phyloP scores from a whole-genome alignment of 202 grass and related monocot genomes.

The Saccharum hybrid region DNA sequence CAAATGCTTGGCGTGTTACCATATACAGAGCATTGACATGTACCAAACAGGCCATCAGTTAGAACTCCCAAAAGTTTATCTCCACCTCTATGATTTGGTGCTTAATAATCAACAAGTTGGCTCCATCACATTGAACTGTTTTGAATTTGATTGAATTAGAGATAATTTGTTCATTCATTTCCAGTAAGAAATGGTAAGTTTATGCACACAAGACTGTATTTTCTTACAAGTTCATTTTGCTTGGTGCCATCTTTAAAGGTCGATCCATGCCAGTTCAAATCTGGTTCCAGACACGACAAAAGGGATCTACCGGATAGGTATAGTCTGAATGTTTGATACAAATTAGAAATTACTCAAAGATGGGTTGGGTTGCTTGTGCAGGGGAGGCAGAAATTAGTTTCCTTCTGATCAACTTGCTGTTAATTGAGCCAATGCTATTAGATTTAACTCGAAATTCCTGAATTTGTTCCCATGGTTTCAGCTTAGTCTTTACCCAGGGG shows the following conservation, averaged over 20 bases:
- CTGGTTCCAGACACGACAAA: conserved; percentile 2
- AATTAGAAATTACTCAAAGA: not conserved
- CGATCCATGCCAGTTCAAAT: not conserved
- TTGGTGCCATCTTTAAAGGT: conserved; percentile 6
- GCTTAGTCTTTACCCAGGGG: not conserved
- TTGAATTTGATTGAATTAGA: conserved; percentile 4
- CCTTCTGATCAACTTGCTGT: not conserved
- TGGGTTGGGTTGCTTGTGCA: not conserved
- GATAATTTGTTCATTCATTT: not conserved
- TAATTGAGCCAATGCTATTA: not conserved
- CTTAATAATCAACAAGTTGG: not conserved
- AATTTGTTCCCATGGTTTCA: conserved; percentile 17
- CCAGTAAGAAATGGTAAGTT: conserved; percentile 5
- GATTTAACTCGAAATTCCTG: not conserved
- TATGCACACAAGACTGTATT: not conserved
- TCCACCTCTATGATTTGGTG: not conserved
- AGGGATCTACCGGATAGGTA: not conserved
- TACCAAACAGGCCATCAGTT: conserved; percentile 1
- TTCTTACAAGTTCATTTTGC: not conserved
- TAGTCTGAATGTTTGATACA: not conserved
- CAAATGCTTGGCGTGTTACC: conserved; percentile 1
- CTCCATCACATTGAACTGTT: not conserved
- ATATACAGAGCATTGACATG: not conserved
- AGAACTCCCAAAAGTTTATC: not conserved
- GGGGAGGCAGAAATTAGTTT: not conserved